Base-by-base conservation (phyloP, 2,329 filamentous ascomycete species). In the Aspergillus jensenii region DNA sequence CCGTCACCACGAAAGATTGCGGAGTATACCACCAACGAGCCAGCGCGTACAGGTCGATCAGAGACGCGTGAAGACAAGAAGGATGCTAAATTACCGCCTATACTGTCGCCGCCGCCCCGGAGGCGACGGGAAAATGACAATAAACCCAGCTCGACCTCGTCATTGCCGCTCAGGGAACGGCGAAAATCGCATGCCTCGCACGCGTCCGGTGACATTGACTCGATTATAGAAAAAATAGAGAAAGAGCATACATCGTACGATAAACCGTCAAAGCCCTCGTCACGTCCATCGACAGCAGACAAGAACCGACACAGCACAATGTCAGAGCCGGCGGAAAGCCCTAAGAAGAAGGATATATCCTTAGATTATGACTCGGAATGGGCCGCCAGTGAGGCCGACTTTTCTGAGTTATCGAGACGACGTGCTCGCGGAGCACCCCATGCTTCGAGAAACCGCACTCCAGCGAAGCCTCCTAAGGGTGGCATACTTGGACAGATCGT, bases 401-500 rank as follows among this genome's bases (percentile, higher is more conserved):
- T 76, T 53, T 72, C 74, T 5, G 74, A 76, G 40, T 55, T 76
- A 39, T 76, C 74, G 15, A 71, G 67, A 46, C 68, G 70, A 35
- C 69, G 72, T 31, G 68, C 71, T 37, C 67, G 71, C 25, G 71
- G 72, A 11, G 65, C 66, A n/a, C 59, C 57, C 6, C 57, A 60
- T 27, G 43, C 33, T n/a, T 56, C 62, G 11, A 64, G 66, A 47
- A 53, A 59, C n/a, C 65, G 62, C 7, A 56, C 52, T 6, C 37
- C 58, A n/a, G 58, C 62, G 37, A 74, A 71, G 52, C 64, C 71
- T 19, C 73, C 73, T 14, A 79, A 77, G 59, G 72, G 72, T 33
- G 74, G 76, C 1, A 71, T 80, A 27, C 70, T 80, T 48, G 73
- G 68, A 43, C 78, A 79, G 47, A 76, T 79, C 58, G 65, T 78